phyloP scores from a whole-genome alignment of 768 basidiomycete genomes.

The Psilocybe sp. region DNA sequence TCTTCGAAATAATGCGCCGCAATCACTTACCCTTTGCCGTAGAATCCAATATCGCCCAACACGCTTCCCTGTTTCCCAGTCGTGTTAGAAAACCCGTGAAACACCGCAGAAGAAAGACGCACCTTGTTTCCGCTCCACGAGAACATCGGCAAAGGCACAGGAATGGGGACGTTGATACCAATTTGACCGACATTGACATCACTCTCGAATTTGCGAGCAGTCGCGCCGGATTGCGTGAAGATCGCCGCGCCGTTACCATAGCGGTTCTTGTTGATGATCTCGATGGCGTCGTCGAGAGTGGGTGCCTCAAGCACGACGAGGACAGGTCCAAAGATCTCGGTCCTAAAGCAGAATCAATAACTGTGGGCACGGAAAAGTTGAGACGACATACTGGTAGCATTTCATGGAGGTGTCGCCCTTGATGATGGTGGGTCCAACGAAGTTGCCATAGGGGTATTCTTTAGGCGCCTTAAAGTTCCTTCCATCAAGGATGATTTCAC shows the following conservation, averaged over 20 bases:
- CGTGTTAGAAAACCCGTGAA: neutral
- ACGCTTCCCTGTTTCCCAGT: slow-evolving; percentile 51
- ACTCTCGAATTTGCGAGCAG: slow-evolving; percentile 89
- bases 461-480: slow-evolving; percentile 61
- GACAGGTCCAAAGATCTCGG: slow-evolving; percentile 96
- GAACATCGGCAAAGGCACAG: slow-evolving; percentile 92
- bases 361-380: neutral
- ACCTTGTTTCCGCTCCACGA: slow-evolving; percentile 95
- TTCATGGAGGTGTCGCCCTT: slow-evolving; percentile 81
- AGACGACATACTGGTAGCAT: slow-evolving; percentile 73
- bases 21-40: slow-evolving; percentile 70
- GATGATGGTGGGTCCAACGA: slow-evolving; percentile 89
- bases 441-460: slow-evolving; percentile 84
- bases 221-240: slow-evolving; percentile 95
- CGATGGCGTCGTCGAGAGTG: slow-evolving; percentile 86
- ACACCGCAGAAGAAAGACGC: slow-evolving; percentile 1
- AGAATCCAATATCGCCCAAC: slow-evolving; percentile 87
- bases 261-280: slow-evolving; percentile 83
- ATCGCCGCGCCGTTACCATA: slow-evolving; percentile 96
- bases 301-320: slow-evolving; percentile 75
- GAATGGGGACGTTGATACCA: slow-evolving; percentile 90
- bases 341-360: slow-evolving; percentile 38
- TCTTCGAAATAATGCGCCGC: slow-evolving; percentile 7
- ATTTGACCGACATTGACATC: slow-evolving; percentile 89
- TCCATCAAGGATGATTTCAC: slow-evolving; percentile 85